A percentile compares a stretch with the other conserved stretches of the same genome.
Evolutionary conservation across 352 stramenopile genomes (phyloP).

Genomic region (Blastocystis sp.): DNA sequence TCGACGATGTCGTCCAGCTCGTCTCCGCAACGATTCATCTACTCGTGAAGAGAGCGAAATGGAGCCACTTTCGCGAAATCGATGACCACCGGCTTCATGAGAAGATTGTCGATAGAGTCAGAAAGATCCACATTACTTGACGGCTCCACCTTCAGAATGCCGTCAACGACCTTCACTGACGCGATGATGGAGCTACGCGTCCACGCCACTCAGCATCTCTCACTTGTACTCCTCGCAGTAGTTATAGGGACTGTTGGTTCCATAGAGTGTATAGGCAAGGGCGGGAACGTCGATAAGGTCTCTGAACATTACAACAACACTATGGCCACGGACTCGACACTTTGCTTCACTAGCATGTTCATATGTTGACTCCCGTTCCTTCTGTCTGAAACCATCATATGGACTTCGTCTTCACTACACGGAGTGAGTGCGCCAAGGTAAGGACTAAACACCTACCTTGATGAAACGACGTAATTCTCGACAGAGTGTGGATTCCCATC

Average conservation of each 20-base stretch:
- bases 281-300: slow-evolving; percentile 56
- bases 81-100: slow-evolving; percentile 13
- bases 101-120: slow-evolving; percentile 1
- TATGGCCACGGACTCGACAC: neutral
- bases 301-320: neutral
- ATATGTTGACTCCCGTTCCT: slow-evolving; percentile 48
- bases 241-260: slow-evolving; percentile 60
- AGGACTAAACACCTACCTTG: slow-evolving; percentile 14
- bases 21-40: slow-evolving; percentile 39
- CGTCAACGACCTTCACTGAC: slow-evolving; percentile 35
- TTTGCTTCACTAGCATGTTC: slow-evolving; percentile 14
- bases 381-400: neutral
- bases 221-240: slow-evolving; percentile 71
- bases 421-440: neutral
- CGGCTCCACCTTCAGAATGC: slow-evolving; percentile 29
- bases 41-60: neutral
- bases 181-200: slow-evolving; percentile 19
- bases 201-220: too few species aligned
- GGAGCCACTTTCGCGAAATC: slow-evolving; percentile 6
- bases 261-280: slow-evolving; percentile 42
- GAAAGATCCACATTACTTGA: neutral
- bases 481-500: slow-evolving; percentile 19
- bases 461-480: slow-evolving; percentile 21
- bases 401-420: slow-evolving; percentile 27
- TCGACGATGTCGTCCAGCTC: neutral